phyloP scores from a whole-genome alignment of 2,329 filamentous ascomycete genomes.

The Fusarium nelsonii region DNA sequence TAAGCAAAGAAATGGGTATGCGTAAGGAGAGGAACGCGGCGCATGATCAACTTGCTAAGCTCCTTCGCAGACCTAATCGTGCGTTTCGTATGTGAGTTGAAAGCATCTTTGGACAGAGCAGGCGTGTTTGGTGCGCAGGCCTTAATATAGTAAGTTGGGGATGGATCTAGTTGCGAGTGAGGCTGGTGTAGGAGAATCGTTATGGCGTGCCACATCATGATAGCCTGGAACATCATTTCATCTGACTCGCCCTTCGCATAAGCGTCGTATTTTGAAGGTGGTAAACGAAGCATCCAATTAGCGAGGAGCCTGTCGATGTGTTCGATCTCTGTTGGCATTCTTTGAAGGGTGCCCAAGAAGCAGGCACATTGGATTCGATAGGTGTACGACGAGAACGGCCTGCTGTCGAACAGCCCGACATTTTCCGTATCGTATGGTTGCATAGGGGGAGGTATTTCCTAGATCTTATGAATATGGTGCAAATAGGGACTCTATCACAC shows the following conservation, averaged over 20 bases:
- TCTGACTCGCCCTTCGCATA: neutral
- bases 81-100: constrained; percentile 8
- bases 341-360: constrained; percentile 3
- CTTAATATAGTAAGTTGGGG: constrained; percentile 5
- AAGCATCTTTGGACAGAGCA: neutral
- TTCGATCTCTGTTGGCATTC: neutral
- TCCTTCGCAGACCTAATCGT: constrained; percentile 8
- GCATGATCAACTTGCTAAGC: constrained; percentile 3
- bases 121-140: neutral
- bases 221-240: constrained; percentile 18
- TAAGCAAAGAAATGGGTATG: constrained; percentile 15
- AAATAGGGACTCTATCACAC: rapidly evolving
- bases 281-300: constrained; percentile 17
- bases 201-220: constrained; percentile 20
- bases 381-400: neutral
- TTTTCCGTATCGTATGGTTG: neutral
- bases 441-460: constrained; percentile 1
- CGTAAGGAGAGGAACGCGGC: neutral
- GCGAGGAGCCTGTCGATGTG: constrained; percentile 2
- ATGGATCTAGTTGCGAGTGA: constrained; percentile 8
- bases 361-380: constrained; percentile 14
- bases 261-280: constrained; percentile 1
- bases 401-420: neutral
- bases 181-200: constrained; percentile 8
- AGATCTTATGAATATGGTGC: neutral